These are phyloP conservation scores for Xylariaceae sp. DNA, from an alignment of 2,329 filamentous ascomycete species.

Conservation along the genomic window DNA sequence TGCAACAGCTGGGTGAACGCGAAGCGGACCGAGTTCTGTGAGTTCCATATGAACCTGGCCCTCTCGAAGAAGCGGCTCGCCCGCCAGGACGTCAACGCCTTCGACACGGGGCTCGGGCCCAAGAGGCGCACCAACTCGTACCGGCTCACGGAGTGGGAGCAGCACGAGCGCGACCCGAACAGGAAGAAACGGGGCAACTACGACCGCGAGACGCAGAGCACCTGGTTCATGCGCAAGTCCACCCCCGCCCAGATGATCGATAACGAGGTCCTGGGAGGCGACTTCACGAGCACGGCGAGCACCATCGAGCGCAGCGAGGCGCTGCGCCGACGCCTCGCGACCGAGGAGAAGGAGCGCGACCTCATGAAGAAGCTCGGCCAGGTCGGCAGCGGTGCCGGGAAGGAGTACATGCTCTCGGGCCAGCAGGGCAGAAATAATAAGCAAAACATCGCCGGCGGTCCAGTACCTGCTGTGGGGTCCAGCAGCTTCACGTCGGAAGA, in stretches of 20 bases:
- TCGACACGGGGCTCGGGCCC: conserved; percentile 43
- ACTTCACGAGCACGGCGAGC: conserved; percentile 43
- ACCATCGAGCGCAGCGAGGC: conserved; percentile 60
- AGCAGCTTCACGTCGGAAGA: too few relatives aligned
- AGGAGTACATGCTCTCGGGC: conserved; percentile 59
- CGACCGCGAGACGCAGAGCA: conserved; percentile 53
- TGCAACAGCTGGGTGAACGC: conserved; percentile 85
- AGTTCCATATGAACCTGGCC: conserved; percentile 83
- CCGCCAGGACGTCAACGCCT: conserved; percentile 30
- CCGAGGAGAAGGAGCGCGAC: conserved; percentile 66
- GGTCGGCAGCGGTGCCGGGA: conserved; percentile 60
- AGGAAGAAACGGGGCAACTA: conserved; percentile 41
- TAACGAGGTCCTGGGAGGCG: conserved; percentile 40
- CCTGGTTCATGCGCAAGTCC: conserved; percentile 47
- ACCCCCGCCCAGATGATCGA: conserved; percentile 61
- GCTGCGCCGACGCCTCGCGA: conserved; percentile 57
- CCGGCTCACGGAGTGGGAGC: conserved; percentile 19
- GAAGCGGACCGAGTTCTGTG: conserved; percentile 83
- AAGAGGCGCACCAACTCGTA: conserved; percentile 29
- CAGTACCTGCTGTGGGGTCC: too few relatives aligned
- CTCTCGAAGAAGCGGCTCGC: conserved; percentile 56
- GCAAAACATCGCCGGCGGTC: too few relatives aligned
- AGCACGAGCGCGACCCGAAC: conserved; percentile 23
- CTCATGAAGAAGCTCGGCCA: conserved; percentile 63
- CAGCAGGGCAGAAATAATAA: too few relatives aligned